These are phyloP conservation scores for Cudoniella acicularis DNA, from an alignment of 495 filamentous ascomycete species.

Conservation along the genomic window DNA sequence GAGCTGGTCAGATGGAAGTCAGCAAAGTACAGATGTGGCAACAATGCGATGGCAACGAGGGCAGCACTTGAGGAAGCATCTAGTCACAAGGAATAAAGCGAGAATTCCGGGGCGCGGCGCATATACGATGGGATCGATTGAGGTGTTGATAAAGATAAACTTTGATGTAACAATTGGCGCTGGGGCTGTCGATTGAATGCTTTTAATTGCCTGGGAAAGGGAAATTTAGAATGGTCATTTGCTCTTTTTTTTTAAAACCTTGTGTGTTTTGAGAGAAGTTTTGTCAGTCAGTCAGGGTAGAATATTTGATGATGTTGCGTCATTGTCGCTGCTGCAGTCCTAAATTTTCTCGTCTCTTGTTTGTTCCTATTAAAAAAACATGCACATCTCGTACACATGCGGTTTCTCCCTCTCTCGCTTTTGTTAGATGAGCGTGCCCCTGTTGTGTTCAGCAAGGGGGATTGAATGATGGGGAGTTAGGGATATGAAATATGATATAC, in stretches of 20 bases:
- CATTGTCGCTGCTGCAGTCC: not conserved
- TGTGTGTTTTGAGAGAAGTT: too few relatives aligned
- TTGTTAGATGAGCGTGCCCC: too few relatives aligned
- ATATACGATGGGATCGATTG: not conserved
- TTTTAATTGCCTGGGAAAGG: not conserved
- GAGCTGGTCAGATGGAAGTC: constrained; percentile 63
- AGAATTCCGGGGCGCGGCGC: not conserved
- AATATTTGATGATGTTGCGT: not conserved
- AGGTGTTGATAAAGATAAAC: constrained; percentile 7
- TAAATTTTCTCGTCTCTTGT: not conserved
- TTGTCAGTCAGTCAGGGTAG: not conserved
- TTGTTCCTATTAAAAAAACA: not conserved
- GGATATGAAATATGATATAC: too few relatives aligned
- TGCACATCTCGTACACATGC: not conserved
- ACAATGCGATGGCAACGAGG: constrained; percentile 57
- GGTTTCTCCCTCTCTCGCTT: too few relatives aligned
- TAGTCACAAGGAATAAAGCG: too few relatives aligned
- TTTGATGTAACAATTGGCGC: not conserved
- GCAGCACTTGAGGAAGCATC: not conserved
- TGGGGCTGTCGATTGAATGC: not conserved
- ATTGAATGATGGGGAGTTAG: too few relatives aligned
- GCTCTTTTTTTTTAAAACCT: not conserved
- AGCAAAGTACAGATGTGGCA: constrained; percentile 78
- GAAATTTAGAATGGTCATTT: not conserved
- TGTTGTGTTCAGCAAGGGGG: too few relatives aligned